These are phyloP conservation scores for Triangularia setosa DNA, from an alignment of 2,329 filamentous ascomycete species.

Conservation along the genomic window DNA sequence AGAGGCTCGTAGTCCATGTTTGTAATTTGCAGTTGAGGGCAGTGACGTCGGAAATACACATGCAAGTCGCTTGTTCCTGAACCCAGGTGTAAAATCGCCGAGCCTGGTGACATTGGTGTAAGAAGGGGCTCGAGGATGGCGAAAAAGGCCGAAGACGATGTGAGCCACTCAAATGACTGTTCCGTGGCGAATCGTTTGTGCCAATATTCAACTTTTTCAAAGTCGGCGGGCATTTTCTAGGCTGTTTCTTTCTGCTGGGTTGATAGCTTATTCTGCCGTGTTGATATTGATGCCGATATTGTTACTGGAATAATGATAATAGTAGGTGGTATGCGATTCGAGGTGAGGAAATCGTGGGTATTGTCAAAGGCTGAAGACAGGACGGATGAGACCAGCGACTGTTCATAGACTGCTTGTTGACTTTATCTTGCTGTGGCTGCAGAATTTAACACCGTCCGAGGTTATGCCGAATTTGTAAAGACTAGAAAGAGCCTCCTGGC, in stretches of 20 bases:
- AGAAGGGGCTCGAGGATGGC: conserved; percentile 39
- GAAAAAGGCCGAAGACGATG: conserved; percentile 40
- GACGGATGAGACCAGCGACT: neutral
- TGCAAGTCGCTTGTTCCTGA: conserved; percentile 49
- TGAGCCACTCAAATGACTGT: conserved; percentile 46
- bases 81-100: conserved; percentile 44
- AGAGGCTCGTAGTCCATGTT: conserved; percentile 50
- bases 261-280: neutral
- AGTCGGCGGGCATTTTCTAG: conserved; percentile 22
- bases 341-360: neutral
- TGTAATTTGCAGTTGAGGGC: conserved; percentile 40
- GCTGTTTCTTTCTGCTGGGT: neutral
- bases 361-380: neutral
- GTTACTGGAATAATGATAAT: neutral
- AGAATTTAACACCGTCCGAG: neutral
- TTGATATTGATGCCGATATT: neutral
- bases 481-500: neutral
- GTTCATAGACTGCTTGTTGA: neutral
- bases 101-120: conserved; percentile 21
- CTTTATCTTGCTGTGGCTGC: neutral
- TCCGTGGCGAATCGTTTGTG: conserved; percentile 43
- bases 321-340: neutral
- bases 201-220: conserved; percentile 50
- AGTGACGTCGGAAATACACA: conserved; percentile 39
- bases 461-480: neutral